These are phyloP conservation scores for Skeletonema tropicum DNA, from an alignment of 108 stramenopile genomes.

Conservation along the genomic window DNA sequence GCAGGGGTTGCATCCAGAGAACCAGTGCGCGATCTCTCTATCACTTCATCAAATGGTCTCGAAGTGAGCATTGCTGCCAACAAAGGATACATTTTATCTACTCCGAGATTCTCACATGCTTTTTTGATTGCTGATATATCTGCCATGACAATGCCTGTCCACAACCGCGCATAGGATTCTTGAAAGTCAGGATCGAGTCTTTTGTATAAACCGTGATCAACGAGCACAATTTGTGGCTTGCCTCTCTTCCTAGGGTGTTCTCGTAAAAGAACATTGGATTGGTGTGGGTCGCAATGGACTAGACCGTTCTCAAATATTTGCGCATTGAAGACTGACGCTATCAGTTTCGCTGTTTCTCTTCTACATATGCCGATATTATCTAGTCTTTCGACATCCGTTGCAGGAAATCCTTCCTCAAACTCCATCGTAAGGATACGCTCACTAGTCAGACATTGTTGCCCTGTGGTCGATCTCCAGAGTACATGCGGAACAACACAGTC, in stretches of 20 bases:
- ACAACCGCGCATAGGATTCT: slow-evolving; percentile 77
- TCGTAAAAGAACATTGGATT: slow-evolving; percentile 90
- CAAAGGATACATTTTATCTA: slow-evolving; percentile 86
- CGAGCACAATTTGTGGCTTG: slow-evolving; percentile 86
- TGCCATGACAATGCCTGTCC: slow-evolving; percentile 85
- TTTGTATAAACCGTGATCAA: slow-evolving; percentile 93
- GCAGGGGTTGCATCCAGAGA: slow-evolving; percentile 39
- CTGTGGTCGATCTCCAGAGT: slow-evolving; percentile 49
- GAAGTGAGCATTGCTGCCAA: slow-evolving; percentile 94
- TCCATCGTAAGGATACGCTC: slow-evolving; percentile 91
- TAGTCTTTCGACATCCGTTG: slow-evolving; percentile 79
- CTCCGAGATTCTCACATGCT: slow-evolving; percentile 77
- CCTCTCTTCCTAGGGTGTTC: slow-evolving; percentile 58
- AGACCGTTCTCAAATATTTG: slow-evolving; percentile 76
- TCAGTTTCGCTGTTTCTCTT: slow-evolving; percentile 73
- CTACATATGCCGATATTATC: slow-evolving; percentile 57
- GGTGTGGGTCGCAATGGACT: slow-evolving; percentile 95
- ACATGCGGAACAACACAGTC: slow-evolving; percentile 83
- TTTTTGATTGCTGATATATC: slow-evolving; percentile 80
- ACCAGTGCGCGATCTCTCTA: slow-evolving; percentile 37
- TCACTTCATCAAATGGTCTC: slow-evolving; percentile 91
- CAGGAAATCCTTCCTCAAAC: slow-evolving; percentile 91
- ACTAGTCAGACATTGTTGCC: slow-evolving; percentile 35
- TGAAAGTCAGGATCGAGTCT: slow-evolving; percentile 79
- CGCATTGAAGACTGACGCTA: slow-evolving; percentile 79